These are phyloP conservation scores for Takashimella koratensis DNA, from an alignment of 1,284 basidiomycete species.

Conservation along the genomic window DNA sequence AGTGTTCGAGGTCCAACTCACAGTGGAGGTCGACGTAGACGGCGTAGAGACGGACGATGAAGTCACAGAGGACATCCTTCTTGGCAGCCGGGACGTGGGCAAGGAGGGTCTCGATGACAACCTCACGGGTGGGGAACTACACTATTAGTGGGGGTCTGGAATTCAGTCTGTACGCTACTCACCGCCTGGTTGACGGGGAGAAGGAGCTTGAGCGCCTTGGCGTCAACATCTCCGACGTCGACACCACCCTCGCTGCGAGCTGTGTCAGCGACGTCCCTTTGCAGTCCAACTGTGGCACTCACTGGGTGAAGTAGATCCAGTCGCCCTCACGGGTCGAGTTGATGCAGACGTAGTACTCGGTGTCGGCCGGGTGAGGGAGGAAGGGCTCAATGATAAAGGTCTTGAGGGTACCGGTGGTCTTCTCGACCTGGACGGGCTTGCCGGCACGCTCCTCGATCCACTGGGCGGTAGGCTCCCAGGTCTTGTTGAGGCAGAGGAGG, in stretches of 20 bases:
- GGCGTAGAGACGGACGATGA: conserved; percentile 90
- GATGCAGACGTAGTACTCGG: conserved; percentile 98
- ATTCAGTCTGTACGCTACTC: conserved; percentile 7
- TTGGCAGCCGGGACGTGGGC: conserved; percentile 71
- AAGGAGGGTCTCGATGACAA: conserved; percentile 71
- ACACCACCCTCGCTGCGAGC: conserved; percentile 78
- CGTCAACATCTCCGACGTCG: conserved; percentile 96
- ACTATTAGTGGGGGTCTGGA: neutral
- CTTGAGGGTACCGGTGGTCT: conserved; percentile 88
- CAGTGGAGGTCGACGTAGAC: conserved; percentile 96
- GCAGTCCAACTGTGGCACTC: no score
- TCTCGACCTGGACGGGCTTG: conserved; percentile 89
- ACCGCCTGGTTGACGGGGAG: conserved; percentile 65
- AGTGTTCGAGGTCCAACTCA: conserved; percentile 15
- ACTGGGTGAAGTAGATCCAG: conserved; percentile 93
- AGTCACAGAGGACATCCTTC: conserved; percentile 86
- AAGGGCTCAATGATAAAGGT: conserved; percentile 99
- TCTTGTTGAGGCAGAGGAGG: conserved; percentile 88
- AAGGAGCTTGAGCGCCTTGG: conserved; percentile 89
- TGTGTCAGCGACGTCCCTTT: conserved; percentile 1
- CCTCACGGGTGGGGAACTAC: conserved; percentile 74
- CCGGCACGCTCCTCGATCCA: conserved; percentile 91
- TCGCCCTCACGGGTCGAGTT: conserved; percentile 94
- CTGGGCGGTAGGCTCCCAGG: conserved; percentile 75
- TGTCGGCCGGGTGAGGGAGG: conserved; percentile 87